Conservation (phyloP, 2,329 filamentous ascomycete species). For the Fusarium redolens region DNA sequence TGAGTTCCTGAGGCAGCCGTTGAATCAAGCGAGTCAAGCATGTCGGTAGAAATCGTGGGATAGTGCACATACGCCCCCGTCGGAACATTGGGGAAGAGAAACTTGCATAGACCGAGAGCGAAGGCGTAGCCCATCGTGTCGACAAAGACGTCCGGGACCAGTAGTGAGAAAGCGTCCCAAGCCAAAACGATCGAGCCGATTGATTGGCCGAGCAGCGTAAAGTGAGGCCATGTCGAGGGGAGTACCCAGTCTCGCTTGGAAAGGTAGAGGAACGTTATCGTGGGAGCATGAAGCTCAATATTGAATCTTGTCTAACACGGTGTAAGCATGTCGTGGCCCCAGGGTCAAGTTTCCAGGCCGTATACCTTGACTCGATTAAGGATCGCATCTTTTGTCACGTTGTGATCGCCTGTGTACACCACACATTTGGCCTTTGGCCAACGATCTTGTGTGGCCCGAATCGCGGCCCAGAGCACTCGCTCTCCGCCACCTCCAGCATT, state of each 20-base stretch:
- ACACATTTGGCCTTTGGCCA: constrained; percentile 91
- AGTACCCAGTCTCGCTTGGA: constrained; percentile 88
- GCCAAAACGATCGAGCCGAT: constrained; percentile 87
- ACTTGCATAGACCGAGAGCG: constrained; percentile 81
- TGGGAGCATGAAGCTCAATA: constrained; percentile 85
- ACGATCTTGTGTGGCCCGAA: constrained; percentile 87
- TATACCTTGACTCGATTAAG: constrained; percentile 78
- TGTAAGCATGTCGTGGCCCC: constrained; percentile 15
- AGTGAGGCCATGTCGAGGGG: constrained; percentile 86
- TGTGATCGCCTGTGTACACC: constrained; percentile 96
- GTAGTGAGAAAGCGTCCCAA: constrained; percentile 91
- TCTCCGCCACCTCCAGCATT: constrained; percentile 97
- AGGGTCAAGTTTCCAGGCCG: constrained; percentile 5
- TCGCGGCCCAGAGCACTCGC: constrained; percentile 94
- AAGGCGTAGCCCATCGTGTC: constrained; percentile 99
- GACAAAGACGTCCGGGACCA: constrained; percentile 93
- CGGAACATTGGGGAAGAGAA: constrained; percentile 82
- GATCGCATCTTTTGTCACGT: constrained; percentile 83
- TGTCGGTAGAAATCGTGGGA: constrained; percentile 97
- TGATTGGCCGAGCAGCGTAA: constrained; percentile 94
- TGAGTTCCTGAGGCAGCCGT: constrained; percentile 66
- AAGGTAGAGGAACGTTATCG: constrained; percentile 89
- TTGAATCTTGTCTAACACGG: constrained; percentile 81
- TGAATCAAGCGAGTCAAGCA: constrained; percentile 86
- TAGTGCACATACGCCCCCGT: constrained; percentile 98